A percentile compares a stretch with the other conserved stretches of the same genome.
Evolutionary conservation across 2,329 filamentous ascomycete species (phyloP).

Genomic region (Cladosporium sphaerospermum): DNA sequence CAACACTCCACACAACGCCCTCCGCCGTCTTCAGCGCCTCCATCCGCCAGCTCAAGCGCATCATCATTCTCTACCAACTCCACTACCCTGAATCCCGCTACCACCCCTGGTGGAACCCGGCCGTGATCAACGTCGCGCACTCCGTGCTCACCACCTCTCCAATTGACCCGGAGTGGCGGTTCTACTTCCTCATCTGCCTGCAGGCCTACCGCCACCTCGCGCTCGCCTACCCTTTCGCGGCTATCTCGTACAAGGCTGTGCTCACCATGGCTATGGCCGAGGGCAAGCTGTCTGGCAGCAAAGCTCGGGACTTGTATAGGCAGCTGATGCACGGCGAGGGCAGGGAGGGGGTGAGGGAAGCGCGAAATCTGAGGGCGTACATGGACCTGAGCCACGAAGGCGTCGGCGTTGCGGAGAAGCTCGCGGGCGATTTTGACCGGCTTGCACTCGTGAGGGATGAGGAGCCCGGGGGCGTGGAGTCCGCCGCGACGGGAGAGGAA

Average conservation of each 20-base stretch:
- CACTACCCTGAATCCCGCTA: background rate
- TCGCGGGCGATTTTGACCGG: background rate
- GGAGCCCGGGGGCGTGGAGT: background rate
- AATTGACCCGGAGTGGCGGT: background rate
- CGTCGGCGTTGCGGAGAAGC: background rate
- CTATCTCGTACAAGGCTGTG: background rate
- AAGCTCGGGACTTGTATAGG: background rate
- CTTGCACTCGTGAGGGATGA: background rate
- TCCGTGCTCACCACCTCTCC: background rate
- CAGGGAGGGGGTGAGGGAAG: background rate
- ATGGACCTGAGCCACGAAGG: background rate
- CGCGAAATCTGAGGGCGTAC: background rate
- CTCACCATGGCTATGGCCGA: background rate
- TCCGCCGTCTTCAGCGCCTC: background rate
- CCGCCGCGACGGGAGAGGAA: background rate
- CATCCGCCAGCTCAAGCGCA: background rate
- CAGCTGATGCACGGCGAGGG: background rate
- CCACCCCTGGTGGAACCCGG: background rate
- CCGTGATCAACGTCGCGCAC: background rate
- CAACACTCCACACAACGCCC: background rate
- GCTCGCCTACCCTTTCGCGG: background rate
- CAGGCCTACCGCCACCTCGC: background rate
- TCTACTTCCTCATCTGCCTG: background rate
- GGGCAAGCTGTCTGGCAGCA: background rate
- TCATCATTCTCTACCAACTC: background rate